phyloP scores from a whole-genome alignment of 73 alveolate species.

The Vitrella brassicaformis region DNA sequence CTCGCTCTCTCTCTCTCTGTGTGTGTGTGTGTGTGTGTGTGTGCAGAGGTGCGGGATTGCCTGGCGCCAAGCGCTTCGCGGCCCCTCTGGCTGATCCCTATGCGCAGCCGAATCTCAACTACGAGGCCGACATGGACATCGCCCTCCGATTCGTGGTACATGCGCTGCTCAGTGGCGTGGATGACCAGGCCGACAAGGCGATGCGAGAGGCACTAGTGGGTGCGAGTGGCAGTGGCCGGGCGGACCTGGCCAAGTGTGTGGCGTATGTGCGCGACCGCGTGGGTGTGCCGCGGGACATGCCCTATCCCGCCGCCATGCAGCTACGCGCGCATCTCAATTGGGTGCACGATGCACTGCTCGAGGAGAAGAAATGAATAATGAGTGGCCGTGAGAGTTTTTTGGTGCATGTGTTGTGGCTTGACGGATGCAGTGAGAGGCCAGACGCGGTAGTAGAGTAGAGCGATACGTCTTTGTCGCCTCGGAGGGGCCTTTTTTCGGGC shows the following conservation, averaged over 20 bases:
- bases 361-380: too few species aligned
- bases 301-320: slow-evolving; percentile 23
- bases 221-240: not conserved
- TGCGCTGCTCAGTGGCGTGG: not conserved
- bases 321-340: slow-evolving; percentile 20
- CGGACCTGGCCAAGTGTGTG: slow-evolving; percentile 17
- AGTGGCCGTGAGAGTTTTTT: too few species aligned
- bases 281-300: slow-evolving; percentile 30
- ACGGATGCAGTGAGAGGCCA: too few species aligned
- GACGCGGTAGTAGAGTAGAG: too few species aligned
- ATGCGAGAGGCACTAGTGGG: too few species aligned
- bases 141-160: not conserved
- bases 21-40: not conserved
- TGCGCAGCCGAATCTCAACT: not conserved
- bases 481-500: too few species aligned
- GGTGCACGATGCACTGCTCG: not conserved
- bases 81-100: not conserved
- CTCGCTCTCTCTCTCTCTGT: not conserved
- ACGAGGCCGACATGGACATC: not conserved
- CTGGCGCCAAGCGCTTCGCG: not conserved
- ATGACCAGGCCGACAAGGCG: too few species aligned
- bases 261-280: slow-evolving; percentile 29
- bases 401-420: too few species aligned
- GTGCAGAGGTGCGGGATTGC: not conserved
- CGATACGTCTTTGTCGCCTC: too few species aligned